A percentile compares a stretch with the other conserved stretches of the same genome.
Conservation (phyloP, 306 rosid genomes). For the Crataegus laevigata region DNA sequence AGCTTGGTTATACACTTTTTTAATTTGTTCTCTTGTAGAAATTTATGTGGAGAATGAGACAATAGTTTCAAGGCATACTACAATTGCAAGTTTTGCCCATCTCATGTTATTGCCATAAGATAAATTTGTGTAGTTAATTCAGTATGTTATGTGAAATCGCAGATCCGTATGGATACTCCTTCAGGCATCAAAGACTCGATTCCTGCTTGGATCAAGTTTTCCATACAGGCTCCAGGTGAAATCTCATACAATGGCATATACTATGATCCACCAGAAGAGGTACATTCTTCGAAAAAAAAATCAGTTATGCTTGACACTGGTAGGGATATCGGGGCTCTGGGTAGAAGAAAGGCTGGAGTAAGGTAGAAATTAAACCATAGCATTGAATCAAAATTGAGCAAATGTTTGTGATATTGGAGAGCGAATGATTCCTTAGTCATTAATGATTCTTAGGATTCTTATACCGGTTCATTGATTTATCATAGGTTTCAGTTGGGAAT, state of each 20-base stretch:
- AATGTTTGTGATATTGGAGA: not conserved
- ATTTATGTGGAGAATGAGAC: not conserved
- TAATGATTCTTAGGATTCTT: not conserved
- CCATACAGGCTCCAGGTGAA: slow-evolving; percentile 94
- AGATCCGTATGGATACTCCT: slow-evolving; percentile 94
- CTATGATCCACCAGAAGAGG: slow-evolving; percentile 99
- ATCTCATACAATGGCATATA: slow-evolving; percentile 83
- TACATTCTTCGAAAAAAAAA: slow-evolving; percentile 18
- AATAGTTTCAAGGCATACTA: not conserved
- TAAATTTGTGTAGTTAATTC: not conserved
- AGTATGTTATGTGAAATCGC: slow-evolving; percentile 11
- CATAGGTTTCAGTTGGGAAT: not conserved
- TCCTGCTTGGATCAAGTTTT: slow-evolving; percentile 96
- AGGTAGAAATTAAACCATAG: not conserved
- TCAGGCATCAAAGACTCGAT: slow-evolving; percentile 94
- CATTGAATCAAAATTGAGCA: slow-evolving; percentile 1
- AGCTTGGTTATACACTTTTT: not conserved
- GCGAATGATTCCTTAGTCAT: not conserved
- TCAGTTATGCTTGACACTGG: not conserved
- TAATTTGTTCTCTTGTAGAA: not conserved
- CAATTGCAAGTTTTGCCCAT: not conserved
- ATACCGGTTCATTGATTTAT: not conserved
- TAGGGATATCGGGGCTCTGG: not conserved
- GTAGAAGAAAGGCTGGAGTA: slow-evolving; percentile 12
- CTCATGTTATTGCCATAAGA: not conserved